These are phyloP conservation scores for Elaeis oleifera DNA, from an alignment of 202 grass and related monocot genomes.

Conservation along the genomic window DNA sequence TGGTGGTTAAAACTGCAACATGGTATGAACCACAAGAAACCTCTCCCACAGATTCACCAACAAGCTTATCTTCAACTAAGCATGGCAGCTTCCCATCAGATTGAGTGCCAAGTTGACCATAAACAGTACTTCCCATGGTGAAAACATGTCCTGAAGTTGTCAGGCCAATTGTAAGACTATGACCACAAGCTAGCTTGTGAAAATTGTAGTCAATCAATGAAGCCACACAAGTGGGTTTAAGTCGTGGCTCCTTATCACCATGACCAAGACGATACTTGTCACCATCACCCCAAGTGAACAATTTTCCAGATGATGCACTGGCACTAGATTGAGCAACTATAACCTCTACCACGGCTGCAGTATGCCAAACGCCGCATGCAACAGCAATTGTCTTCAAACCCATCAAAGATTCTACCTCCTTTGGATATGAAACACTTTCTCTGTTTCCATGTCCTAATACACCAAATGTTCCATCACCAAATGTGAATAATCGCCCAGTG, in stretches of 20 bases:
- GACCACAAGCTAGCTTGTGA: constrained; percentile 74
- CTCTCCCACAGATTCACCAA: constrained; percentile 57
- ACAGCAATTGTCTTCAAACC: constrained; percentile 75
- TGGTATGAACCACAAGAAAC: constrained; percentile 86
- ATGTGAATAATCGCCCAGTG: constrained; percentile 72
- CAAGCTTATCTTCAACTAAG: constrained; percentile 68
- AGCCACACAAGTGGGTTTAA: constrained; percentile 81
- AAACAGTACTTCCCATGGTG: constrained; percentile 78
- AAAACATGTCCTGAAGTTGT: constrained; percentile 81
- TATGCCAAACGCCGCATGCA: constrained; percentile 92
- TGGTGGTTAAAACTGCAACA: constrained; percentile 64
- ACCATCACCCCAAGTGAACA: constrained; percentile 98
- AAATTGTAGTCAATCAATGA: constrained; percentile 85
- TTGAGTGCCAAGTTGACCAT: constrained; percentile 72
- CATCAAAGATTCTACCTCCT: constrained; percentile 66
- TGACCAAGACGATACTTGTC: constrained; percentile 90
- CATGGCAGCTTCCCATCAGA: constrained; percentile 79
- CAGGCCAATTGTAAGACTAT: constrained; percentile 73
- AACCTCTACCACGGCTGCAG: constrained; percentile 77
- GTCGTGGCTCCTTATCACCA: constrained; percentile 67
- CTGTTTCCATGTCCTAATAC: constrained; percentile 79
- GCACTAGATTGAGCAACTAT: constrained; percentile 50
- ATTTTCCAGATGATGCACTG: constrained; percentile 57
- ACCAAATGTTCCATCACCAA: constrained; percentile 90
- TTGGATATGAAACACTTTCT: constrained; percentile 50